Conservation (phyloP, 352 stramenopile genomes). For the Globisporangium abappressorium region DNA sequence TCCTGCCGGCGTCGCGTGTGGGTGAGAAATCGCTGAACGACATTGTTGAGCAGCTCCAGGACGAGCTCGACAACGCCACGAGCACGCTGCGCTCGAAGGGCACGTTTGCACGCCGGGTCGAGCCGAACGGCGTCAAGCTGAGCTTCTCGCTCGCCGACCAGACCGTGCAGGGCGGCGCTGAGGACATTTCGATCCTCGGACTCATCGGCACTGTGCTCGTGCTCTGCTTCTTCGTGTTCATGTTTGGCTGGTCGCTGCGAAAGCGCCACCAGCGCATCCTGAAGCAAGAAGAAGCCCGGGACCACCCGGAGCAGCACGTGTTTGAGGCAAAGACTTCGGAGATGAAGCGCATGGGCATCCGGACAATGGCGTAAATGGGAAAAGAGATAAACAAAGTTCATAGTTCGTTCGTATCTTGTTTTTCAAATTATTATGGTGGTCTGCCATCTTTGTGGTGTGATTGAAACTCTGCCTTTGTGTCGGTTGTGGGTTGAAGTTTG, state of each 20-base stretch:
- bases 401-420: constrained; percentile 3
- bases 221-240: constrained; percentile 50
- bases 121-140: constrained; percentile 56
- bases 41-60: constrained; percentile 59
- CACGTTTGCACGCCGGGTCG: constrained; percentile 62
- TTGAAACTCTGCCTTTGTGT: neutral
- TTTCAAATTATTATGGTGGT: constrained; percentile 11
- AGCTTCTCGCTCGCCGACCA: constrained; percentile 70
- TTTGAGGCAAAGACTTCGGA: constrained; percentile 24
- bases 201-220: constrained; percentile 62
- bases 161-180: constrained; percentile 48
- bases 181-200: constrained; percentile 65
- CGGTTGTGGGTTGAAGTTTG: neutral
- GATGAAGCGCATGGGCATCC: constrained; percentile 76
- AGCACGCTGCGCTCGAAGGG: constrained; percentile 62
- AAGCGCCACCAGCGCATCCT: constrained; percentile 51
- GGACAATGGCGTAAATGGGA: constrained; percentile 36
- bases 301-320: constrained; percentile 15
- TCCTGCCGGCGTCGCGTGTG: constrained; percentile 54
- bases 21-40: constrained; percentile 64
- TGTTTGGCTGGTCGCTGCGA: constrained; percentile 58
- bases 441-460: neutral
- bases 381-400: neutral
- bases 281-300: constrained; percentile 18
- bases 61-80: constrained; percentile 46